Evolutionary conservation across 441 rosid genomes (phyloP).

Genomic region (Metrosideros polymorpha): DNA sequence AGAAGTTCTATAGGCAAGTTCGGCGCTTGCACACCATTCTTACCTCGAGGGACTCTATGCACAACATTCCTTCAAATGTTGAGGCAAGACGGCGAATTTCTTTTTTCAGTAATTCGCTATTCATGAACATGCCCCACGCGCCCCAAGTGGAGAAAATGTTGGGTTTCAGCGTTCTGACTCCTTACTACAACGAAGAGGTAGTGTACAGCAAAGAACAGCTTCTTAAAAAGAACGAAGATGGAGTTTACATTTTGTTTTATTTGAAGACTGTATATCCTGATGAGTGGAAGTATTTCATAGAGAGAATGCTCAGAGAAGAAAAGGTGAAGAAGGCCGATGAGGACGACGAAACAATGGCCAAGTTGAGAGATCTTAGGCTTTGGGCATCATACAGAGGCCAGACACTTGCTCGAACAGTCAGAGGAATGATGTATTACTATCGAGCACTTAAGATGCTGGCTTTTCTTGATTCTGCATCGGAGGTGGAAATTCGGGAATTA

Average conservation of each 20-base stretch:
- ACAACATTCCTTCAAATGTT: constrained; percentile 3
- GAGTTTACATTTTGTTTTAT: not conserved
- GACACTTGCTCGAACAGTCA: constrained; percentile 5
- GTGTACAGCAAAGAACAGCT: constrained; percentile 8
- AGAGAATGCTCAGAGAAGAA: constrained; percentile 4
- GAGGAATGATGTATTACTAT: constrained; percentile 9
- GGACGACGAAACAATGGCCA: not conserved
- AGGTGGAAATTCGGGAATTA: constrained; percentile 1
- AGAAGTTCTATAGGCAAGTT: constrained; percentile 6
- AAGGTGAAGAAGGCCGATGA: not conserved
- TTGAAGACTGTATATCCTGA: constrained; percentile 5
- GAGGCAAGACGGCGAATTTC: constrained; percentile 11
- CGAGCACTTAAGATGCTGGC: constrained; percentile 5
- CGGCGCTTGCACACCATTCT: constrained; percentile 4
- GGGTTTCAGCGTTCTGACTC: constrained; percentile 8
- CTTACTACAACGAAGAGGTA: constrained; percentile 9
- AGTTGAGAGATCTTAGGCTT: constrained; percentile 6
- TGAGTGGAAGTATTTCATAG: constrained; percentile 8
- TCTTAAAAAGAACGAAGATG: constrained; percentile 2
- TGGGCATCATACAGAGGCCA: constrained; percentile 6
- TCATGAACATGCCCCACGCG: constrained; percentile 12
- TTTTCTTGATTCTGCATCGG: constrained; percentile 3
- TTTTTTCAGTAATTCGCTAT: constrained; percentile 4
- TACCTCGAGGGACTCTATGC: constrained; percentile 6
- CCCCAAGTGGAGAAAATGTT: constrained; percentile 10